Evolutionary conservation across 73 alveolate species (phyloP).

Genomic region (Paramecium octaurelia): DNA sequence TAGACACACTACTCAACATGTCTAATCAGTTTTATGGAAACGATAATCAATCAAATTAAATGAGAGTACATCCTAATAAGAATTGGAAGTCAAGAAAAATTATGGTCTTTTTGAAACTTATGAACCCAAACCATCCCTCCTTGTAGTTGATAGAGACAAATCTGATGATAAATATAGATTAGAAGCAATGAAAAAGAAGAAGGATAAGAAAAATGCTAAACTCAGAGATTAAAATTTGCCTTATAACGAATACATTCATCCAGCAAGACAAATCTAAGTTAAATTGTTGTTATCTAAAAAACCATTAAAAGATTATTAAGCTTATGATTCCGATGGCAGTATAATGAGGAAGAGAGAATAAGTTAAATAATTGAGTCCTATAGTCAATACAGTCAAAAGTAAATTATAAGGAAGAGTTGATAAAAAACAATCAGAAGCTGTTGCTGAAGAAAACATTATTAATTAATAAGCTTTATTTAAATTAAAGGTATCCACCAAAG

Average conservation of each 20-base stretch:
- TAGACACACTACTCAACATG: background rate
- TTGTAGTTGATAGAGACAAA: background rate
- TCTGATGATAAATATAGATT: slow-evolving; percentile 24
- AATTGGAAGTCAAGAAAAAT: background rate
- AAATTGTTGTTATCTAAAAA: background rate
- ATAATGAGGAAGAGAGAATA: slow-evolving; percentile 15
- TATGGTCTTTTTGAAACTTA: background rate
- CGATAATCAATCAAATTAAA: background rate
- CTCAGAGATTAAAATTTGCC: background rate
- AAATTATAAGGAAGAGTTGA: background rate
- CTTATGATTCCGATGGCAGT: background rate
- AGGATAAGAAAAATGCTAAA: background rate
- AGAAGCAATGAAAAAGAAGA: background rate
- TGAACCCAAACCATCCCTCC: background rate
- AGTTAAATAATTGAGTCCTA: background rate
- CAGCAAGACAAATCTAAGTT: background rate
- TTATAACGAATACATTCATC: background rate
- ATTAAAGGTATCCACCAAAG: background rate
- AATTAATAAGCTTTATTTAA: background rate
- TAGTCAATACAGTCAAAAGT: background rate
- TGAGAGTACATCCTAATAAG: background rate
- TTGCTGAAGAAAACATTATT: background rate
- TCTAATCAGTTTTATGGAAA: background rate
- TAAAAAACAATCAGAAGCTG: background rate
- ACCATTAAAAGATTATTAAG: background rate